Conservation (phyloP, 2,329 filamentous ascomycete species). For the Apiospora arundinis region DNA sequence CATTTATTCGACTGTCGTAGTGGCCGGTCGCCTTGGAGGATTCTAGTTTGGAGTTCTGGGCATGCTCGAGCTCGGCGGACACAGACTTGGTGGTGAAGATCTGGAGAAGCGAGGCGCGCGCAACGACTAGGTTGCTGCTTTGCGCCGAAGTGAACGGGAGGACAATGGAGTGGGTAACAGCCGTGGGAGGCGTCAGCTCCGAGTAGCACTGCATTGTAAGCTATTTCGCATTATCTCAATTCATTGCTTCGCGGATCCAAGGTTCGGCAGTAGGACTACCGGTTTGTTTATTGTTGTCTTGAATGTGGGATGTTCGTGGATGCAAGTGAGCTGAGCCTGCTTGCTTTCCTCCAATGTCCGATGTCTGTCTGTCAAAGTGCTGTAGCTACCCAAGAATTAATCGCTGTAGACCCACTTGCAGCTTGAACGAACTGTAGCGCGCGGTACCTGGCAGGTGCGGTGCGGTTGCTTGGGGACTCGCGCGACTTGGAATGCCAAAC, state of each 20-base stretch:
- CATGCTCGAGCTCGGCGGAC: conserved; percentile 64
- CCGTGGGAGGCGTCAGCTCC: conserved; percentile 91
- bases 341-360: neutral
- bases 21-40: conserved; percentile 50
- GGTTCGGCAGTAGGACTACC: conserved; percentile 13
- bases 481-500: conserved; percentile 10
- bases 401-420: conserved; percentile 10
- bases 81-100: conserved; percentile 80
- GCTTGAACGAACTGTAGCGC: conserved; percentile 8
- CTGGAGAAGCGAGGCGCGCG: conserved; percentile 91
- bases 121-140: conserved; percentile 85
- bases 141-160: conserved; percentile 78
- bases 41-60: conserved; percentile 42
- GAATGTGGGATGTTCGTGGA: neutral
- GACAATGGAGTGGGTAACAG: conserved; percentile 85
- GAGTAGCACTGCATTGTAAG: conserved; percentile 91
- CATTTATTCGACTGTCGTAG: conserved; percentile 60
- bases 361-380: conserved; percentile 7
- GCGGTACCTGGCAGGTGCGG: conserved; percentile 9
- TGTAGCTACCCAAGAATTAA: conserved; percentile 16
- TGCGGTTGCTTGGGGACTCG: neutral
- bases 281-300: conserved; percentile 10
- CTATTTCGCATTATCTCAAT: conserved; percentile 37
- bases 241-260: conserved; percentile 15
- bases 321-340: neutral